Base-by-base conservation (phyloP, 2,329 filamentous ascomycete species). In the Leptoxyphium fumago region DNA sequence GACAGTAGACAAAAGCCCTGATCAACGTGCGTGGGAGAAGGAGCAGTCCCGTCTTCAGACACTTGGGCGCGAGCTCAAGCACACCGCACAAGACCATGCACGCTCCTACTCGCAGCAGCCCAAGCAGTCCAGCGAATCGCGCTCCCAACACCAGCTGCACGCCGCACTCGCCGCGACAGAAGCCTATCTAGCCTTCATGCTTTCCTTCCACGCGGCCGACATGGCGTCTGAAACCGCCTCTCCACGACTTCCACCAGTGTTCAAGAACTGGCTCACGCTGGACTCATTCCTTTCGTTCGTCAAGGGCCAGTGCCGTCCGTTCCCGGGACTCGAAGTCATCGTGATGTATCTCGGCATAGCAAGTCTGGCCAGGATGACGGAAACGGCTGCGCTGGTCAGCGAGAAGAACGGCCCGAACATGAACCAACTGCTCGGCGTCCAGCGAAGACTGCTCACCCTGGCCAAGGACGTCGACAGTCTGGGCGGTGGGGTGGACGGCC, bases 1-100 rank as follows among this genome's bases (percentile, higher is more conserved):
- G 21, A 26, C 21, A 26, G 3, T 7, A 26, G 32, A 36, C 11
- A 36, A 36, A 15, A 58, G 54, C 4, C 46, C 57, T 2, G 59
- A 61, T 9, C 59, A 62, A 4, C 51, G 61, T 11, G 50, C 61
- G 1, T 62, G 67, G 48, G 59, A 60, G 7, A 53, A 60, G 1
- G 59, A 62, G 15, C 66, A 64, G 11, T 57, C 56, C 41, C 64
- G 64, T 29, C 52, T 66, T 38, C 64, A 67, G 32, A 56, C 52
- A 2, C 58, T 67, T 43, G 68, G 67, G 9, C 62, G 65, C 7
- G 59, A 64, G 1, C 55, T 71, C n/a, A 71, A 71, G 54, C 66
- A 70, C 43, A 61, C 66, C 41, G 61, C 62, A 2, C 58, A 62
- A 36, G 63, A 61, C 43, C 58, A 66, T 42, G 52, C 59, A 36